Base-by-base conservation (phyloP, 1,284 basidiomycete species). In the Ustanciosporium gigantosporum region DNA sequence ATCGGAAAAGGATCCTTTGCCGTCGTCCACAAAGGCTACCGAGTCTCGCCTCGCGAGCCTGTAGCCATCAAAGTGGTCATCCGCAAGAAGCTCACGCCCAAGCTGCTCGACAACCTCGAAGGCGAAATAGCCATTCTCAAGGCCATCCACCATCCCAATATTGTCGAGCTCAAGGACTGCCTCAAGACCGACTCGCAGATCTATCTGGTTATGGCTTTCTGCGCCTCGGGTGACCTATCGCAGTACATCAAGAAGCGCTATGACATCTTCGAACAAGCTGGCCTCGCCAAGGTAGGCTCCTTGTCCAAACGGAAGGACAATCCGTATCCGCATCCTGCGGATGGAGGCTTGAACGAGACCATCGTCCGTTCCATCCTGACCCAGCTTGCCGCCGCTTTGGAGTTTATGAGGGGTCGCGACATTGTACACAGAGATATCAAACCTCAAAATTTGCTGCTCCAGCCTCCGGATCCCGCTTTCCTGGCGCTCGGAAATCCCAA, bases 351-450 rank as follows among this genome's bases (percentile, higher is more conserved):
- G 31, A 88, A 91, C 64, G 90, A 93, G 79, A 84, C 87, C 37
- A 91, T 93, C 23, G 91, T 96, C 0, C 84, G 93, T 31, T 93
- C 89, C 70, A 97, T 97, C 79, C 80, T 97, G 21, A 84, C 92
- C 19, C 94, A 99, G 78, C 84, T 98, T 90, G 93, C 90, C 14
- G 87, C 90, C 35, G 94, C 94, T 0, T 84, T 99, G 67, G 89
- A 91, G 74, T 97, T 97, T 78, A 82, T 98, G 42, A 85, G 93
- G 16, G 84, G 87, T 22, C 83, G 89, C 58, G 90, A 95, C 74
- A 85, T 98, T 47, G 92, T 98, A 32, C 94, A 98, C 78, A 84
- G 95, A 39, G 94, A 98, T 75, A 93, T 98, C 79, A 98, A 98
- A 79, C 94, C 94, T 23, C 92, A 92, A 87, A 96, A 97, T 78